A percentile compares a stretch with the other conserved stretches of the same genome.
These are phyloP conservation scores for Sphagnum fallax DNA, from an alignment of 228 moss, liverwort and hornwort genomes.

Conservation along the genomic window DNA sequence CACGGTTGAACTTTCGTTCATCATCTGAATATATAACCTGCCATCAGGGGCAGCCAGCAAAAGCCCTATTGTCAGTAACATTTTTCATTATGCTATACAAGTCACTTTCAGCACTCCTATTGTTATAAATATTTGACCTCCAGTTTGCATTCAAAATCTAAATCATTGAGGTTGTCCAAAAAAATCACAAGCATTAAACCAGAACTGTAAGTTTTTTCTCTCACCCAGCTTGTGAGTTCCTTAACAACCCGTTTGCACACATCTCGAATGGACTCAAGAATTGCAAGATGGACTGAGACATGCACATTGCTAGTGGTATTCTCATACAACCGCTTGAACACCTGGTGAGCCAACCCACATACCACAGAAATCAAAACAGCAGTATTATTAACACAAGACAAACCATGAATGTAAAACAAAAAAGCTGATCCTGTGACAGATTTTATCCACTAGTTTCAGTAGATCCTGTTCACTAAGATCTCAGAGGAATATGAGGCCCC, in stretches of 20 bases:
- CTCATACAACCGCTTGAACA: slow-evolving; percentile 94
- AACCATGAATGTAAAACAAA: neutral
- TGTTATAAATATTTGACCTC: no score
- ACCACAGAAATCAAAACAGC: neutral
- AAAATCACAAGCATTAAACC: no score
- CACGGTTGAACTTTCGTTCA: slow-evolving; percentile 83
- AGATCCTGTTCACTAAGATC: no score
- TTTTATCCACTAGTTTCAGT: no score
- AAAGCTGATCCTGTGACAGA: no score
- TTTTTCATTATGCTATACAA: no score
- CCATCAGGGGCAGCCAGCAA: neutral
- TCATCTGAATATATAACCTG: slow-evolving; percentile 98
- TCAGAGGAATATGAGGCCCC: no score
- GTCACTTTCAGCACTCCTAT: no score
- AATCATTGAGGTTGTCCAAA: no score
- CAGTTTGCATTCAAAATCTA: no score
- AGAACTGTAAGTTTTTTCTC: neutral
- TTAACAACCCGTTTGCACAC: slow-evolving; percentile 97
- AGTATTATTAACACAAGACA: neutral
- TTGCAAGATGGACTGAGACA: slow-evolving; percentile 75
- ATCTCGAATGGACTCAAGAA: slow-evolving; percentile 94
- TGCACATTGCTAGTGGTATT: slow-evolving; percentile 70
- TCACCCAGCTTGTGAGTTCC: slow-evolving; percentile 98
- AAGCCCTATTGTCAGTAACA: no score
- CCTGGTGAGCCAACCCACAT: slow-evolving; percentile 22